Conservation (phyloP, 2,329 filamentous ascomycete genomes). For the Niveomyces coronatus region DNA sequence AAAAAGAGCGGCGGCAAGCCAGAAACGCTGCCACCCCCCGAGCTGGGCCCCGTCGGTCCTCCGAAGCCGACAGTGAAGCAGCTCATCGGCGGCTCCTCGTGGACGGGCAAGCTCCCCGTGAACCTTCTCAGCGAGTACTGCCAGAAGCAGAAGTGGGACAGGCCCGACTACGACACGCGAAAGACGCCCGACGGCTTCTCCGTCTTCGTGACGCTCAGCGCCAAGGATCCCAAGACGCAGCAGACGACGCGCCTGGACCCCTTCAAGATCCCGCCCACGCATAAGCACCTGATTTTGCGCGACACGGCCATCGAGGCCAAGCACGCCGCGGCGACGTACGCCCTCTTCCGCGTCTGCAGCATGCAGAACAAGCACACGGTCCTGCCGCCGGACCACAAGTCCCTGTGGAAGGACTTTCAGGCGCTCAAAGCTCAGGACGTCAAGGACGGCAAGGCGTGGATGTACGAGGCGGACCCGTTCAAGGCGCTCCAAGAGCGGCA, state of each 20-base stretch:
- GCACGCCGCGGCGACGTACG: constrained; percentile 88
- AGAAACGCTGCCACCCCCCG: constrained; percentile 20
- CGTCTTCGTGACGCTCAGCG: constrained; percentile 69
- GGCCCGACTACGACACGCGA: constrained; percentile 78
- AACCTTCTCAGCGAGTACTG: constrained; percentile 91
- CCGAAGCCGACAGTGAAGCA: constrained; percentile 60
- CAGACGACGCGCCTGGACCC: constrained; percentile 66
- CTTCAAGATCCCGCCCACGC: constrained; percentile 67
- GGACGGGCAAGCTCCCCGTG: constrained; percentile 94
- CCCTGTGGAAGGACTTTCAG: constrained; percentile 86
- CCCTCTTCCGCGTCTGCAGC: constrained; percentile 81
- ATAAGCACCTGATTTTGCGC: constrained; percentile 66
- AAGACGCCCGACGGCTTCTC: constrained; percentile 66
- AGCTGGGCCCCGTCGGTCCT: constrained; percentile 29
- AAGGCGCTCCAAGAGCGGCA: constrained; percentile 68
- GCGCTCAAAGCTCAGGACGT: constrained; percentile 72
- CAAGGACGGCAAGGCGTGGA: constrained; percentile 67
- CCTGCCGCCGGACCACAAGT: constrained; percentile 79
- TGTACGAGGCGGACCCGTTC: constrained; percentile 96
- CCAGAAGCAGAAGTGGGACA: constrained; percentile 92
- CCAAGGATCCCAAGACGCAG: constrained; percentile 70
- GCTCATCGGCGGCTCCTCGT: constrained; percentile 86
- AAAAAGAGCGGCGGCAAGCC: constrained; percentile 37
- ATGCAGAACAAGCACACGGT: constrained; percentile 96
- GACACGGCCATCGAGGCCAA: constrained; percentile 80